Conservation (phyloP, 805 yeast genomes). For the Zygotorulaspora florentina region DNA sequence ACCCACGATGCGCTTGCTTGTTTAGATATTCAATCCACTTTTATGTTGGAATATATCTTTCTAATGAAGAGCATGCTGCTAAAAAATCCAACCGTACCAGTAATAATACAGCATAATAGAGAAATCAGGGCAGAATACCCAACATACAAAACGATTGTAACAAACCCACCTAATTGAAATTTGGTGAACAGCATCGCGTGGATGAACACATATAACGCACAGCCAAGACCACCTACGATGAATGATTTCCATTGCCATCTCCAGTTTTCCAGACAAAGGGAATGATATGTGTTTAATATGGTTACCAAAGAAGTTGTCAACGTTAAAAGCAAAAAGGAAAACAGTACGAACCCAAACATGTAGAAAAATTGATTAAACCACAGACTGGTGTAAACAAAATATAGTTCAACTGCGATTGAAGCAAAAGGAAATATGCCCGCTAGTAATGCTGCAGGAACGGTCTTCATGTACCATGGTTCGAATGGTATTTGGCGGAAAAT, state of each 20-base stretch:
- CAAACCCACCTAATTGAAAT: constrained; percentile 65
- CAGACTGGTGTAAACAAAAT: constrained; percentile 81
- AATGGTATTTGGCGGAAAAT: constrained; percentile 94
- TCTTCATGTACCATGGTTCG: constrained; percentile 78
- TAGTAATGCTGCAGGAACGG: constrained; percentile 60
- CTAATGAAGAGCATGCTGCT: constrained; percentile 70
- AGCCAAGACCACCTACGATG: constrained; percentile 88
- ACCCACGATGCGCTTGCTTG: too few species aligned
- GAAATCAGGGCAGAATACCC: constrained; percentile 80
- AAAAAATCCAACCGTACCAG: constrained; percentile 85
- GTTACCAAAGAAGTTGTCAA: constrained; percentile 79
- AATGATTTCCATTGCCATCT: constrained; percentile 97
- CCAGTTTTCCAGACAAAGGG: constrained; percentile 86
- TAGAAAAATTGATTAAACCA: constrained; percentile 94
- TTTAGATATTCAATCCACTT: constrained; percentile 55
- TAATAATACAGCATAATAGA: constrained; percentile 65
- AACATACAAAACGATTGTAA: constrained; percentile 71
- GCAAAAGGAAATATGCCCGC: constrained; percentile 95
- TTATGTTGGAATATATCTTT: constrained; percentile 77
- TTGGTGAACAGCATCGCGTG: constrained; percentile 76
- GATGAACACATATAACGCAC: constrained; percentile 75
- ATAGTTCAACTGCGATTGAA: constrained; percentile 90
- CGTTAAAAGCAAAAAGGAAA: constrained; percentile 80
- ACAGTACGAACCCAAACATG: constrained; percentile 95
- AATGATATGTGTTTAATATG: constrained; percentile 72